Percentiles rank a stretch among this genome's conserved stretches.
Evolutionary conservation across 768 basidiomycete genomes (phyloP).

Genomic region (Hydnomerulius pinastri): DNA sequence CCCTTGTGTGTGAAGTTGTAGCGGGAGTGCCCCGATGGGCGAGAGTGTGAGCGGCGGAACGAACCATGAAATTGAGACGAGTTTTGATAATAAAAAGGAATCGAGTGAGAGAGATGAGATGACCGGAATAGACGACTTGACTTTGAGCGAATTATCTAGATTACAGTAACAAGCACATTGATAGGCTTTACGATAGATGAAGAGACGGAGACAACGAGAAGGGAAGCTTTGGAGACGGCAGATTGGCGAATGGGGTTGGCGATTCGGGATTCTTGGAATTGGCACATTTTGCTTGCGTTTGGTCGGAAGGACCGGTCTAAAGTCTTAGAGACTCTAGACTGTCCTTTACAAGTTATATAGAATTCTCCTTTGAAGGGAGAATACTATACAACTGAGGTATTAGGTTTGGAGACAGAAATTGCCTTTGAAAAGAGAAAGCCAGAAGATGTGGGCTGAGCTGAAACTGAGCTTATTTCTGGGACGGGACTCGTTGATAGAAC

Average conservation of each 20-base stretch:
- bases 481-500: slow-evolving; percentile 11
- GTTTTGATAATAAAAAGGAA: background rate
- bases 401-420: background rate
- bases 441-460: background rate
- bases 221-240: slow-evolving; percentile 14
- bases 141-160: slow-evolving; percentile 36
- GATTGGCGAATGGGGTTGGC: slow-evolving; percentile 20
- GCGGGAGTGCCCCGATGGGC: slow-evolving; percentile 71
- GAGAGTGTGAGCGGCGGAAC: slow-evolving; percentile 47
- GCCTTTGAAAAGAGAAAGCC: background rate
- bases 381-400: slow-evolving; percentile 18
- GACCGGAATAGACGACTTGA: slow-evolving; percentile 10
- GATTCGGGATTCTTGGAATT: slow-evolving; percentile 27
- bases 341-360: slow-evolving; percentile 34
- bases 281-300: slow-evolving; percentile 42
- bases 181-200: slow-evolving; percentile 21
- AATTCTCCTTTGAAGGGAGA: slow-evolving; percentile 21
- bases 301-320: slow-evolving; percentile 30
- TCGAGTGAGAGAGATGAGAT: background rate
- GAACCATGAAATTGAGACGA: slow-evolving; percentile 29
- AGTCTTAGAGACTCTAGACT: slow-evolving; percentile 45
- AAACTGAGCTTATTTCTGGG: background rate
- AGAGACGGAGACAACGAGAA: slow-evolving; percentile 14
- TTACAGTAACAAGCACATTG: slow-evolving; percentile 37
- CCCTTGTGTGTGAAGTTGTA: slow-evolving; percentile 58